Evolutionary conservation across 202 grass and related monocot genomes (phyloP).

Genomic region (Saccharum hybrid): DNA sequence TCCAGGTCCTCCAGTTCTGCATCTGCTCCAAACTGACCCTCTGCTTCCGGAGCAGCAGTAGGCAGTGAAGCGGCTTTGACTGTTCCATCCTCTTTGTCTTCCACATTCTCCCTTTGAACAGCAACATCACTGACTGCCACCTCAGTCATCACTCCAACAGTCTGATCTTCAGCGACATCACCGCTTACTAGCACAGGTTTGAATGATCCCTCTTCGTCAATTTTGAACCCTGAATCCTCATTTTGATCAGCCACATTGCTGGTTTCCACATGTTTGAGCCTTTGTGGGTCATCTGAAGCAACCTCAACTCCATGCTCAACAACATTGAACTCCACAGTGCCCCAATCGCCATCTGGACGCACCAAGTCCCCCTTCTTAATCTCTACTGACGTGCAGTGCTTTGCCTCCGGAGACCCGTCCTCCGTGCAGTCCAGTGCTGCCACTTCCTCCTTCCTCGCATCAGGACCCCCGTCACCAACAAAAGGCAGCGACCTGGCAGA

Average conservation of each 20-base stretch:
- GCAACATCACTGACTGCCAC: constrained; percentile 23
- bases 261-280: constrained; percentile 34
- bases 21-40: constrained; percentile 35
- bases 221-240: constrained; percentile 6
- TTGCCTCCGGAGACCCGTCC: constrained; percentile 60
- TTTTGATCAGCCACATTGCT: constrained; percentile 32
- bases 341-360: constrained; percentile 31
- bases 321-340: constrained; percentile 60
- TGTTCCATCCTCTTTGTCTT: constrained; percentile 18
- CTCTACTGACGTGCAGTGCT: constrained; percentile 76
- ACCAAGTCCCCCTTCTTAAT: constrained; percentile 43
- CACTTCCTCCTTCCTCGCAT: constrained; percentile 31
- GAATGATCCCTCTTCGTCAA: constrained; percentile 15
- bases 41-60: not conserved
- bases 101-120: constrained; percentile 29
- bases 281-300: constrained; percentile 50
- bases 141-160: constrained; percentile 37
- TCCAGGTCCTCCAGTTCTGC: constrained; percentile 56
- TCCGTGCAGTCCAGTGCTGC: constrained; percentile 40
- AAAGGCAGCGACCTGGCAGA: constrained; percentile 44
- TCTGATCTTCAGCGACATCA: constrained; percentile 13
- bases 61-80: not conserved
- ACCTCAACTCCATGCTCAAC: constrained; percentile 77
- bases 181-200: constrained; percentile 3
- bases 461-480: constrained; percentile 33